Base-by-base conservation (phyloP, 345 rosid genomes). In the Odontarrhena argentea region DNA sequence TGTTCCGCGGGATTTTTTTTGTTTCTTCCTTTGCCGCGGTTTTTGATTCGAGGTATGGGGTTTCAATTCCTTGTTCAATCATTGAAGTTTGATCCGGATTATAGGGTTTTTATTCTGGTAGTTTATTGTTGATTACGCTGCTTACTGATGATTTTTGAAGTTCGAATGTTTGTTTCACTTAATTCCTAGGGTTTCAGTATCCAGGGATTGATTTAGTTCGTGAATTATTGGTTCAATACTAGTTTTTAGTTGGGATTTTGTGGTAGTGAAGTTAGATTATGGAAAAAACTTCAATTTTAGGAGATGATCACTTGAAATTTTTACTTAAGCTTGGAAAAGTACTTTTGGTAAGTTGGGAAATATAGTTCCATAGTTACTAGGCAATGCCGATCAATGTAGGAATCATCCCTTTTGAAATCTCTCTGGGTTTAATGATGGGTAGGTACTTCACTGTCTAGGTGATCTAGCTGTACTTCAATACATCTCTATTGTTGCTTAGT, bases 11-110 rank as follows among this genome's bases (percentile, higher is more conserved):
- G 22, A 18, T 18, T 22, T 10, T 22, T 54, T 14, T 42, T 15
- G 28, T 50, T 41, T 49, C 55, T 9, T 52, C 74, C 55, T 9
- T 58, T 68, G n/a, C 56, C 70, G 40, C 73, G 63, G 45, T 63
- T 74, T 47, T 63, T 43, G 50, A 64, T 74, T 41, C 74, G 74
- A 60, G 65, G 82, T 84, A 60, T 3, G 79, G 68, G 47, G 62
- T 74, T 68, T 44, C 40, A 50, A 30, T 67, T 66, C 55, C 9
- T 65, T 9, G 54, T 22, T 63, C 26, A 43, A 18, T 37, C 18
- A 47, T 46, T 54, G 55, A 41, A 63, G 25, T 52, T 70, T 71
- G 78, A 66, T 83, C 78, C 30, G 43, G 44, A 68, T 71, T 66
- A 40, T 78, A 73, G 81, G 85, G 71, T 71, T 79, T 69, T 8